Conservation (phyloP, 1,284 basidiomycete genomes). For the Microbotryomycetes sp. region DNA sequence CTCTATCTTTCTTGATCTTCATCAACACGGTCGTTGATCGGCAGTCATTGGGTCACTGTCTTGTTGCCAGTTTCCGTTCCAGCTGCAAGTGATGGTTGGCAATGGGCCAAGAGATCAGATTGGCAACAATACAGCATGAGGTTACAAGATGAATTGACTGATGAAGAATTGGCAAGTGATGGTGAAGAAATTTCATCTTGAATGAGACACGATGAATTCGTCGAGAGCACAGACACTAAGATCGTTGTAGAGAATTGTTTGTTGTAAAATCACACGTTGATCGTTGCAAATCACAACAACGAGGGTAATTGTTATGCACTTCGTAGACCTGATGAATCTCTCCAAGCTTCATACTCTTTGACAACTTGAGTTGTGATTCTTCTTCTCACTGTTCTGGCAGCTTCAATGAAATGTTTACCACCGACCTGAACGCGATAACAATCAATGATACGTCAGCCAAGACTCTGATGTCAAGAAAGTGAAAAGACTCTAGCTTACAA, state of each 20-base stretch:
- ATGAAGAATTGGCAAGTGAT: constrained; percentile 45
- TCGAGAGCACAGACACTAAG: too few relatives aligned
- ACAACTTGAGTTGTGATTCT: constrained; percentile 83
- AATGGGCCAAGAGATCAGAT: constrained; percentile 67
- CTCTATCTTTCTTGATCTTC: not conserved
- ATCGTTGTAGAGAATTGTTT: too few relatives aligned
- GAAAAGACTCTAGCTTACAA: constrained; percentile 50
- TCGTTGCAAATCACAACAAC: too few relatives aligned
- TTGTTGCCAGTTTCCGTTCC: constrained; percentile 71
- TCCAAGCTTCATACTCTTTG: constrained; percentile 58
- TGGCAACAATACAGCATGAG: constrained; percentile 45
- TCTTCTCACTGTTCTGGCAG: constrained; percentile 63
- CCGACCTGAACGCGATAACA: constrained; percentile 54
- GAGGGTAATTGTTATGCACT: constrained; percentile 26
- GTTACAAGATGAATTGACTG: constrained; percentile 50
- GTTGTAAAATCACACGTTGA: not conserved
- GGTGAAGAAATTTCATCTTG: constrained; percentile 6
- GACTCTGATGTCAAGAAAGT: not conserved
- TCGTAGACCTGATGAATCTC: constrained; percentile 42
- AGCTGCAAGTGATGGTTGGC: constrained; percentile 78
- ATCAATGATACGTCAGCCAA: not conserved
- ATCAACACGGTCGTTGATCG: too few relatives aligned
- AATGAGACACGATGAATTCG: not conserved
- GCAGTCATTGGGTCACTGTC: constrained; percentile 55
- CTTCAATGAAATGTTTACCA: constrained; percentile 64